A percentile compares a stretch with the other conserved stretches of the same genome.
Conservation (phyloP, 2,329 filamentous ascomycete genomes). For the Apiospora phragmitis region DNA sequence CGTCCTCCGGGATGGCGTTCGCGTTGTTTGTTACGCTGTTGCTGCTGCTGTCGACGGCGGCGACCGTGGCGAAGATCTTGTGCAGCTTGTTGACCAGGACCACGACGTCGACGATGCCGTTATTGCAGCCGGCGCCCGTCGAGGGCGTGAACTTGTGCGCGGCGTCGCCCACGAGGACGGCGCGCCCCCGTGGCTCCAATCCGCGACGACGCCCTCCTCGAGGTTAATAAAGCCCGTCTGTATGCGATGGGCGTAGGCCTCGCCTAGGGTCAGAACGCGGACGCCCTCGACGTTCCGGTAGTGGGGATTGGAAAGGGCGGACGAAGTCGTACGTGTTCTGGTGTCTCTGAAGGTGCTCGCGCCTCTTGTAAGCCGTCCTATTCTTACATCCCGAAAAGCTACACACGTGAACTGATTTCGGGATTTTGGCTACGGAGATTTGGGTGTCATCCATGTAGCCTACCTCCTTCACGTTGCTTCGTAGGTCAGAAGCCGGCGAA, state of each 20-base stretch:
- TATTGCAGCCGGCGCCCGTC: conserved; percentile 32
- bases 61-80: neutral
- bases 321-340: conserved; percentile 36
- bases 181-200: conserved; percentile 16
- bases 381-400: neutral
- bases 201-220: neutral
- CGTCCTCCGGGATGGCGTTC: neutral
- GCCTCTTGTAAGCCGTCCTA: conserved; percentile 46
- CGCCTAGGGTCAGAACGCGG: too few relatives aligned
- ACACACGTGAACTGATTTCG: neutral
- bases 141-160: conserved; percentile 33
- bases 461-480: neutral
- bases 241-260: conserved; percentile 20
- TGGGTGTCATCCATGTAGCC: neutral
- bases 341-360: conserved; percentile 58
- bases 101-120: conserved; percentile 2
- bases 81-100: conserved; percentile 4
- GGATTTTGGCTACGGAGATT: neutral
- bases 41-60: neutral
- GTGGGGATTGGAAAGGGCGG: neutral
- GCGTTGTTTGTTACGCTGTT: neutral
- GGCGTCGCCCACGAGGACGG: conserved; percentile 37
- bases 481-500: too few relatives aligned
- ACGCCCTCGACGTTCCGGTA: too few relatives aligned
- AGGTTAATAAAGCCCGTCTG: conserved; percentile 23